A percentile compares a stretch with the other conserved stretches of the same genome.
phyloP scores from a whole-genome alignment of 768 basidiomycete genomes.

The Pleurotus ostreatus region DNA sequence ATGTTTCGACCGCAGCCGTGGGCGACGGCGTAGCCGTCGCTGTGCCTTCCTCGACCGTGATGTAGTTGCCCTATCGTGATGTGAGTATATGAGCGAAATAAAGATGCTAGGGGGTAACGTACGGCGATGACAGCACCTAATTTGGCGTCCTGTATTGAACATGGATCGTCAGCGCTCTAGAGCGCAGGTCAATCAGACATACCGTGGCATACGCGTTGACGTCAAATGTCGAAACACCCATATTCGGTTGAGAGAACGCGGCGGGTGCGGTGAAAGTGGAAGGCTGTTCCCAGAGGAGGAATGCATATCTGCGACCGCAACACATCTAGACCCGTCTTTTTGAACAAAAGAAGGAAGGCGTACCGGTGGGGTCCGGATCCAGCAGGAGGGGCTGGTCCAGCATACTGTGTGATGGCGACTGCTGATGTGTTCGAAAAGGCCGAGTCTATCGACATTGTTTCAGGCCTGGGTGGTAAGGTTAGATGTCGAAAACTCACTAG shows the following conservation, averaged over 20 bases:
- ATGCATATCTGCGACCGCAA: slow-evolving; percentile 49
- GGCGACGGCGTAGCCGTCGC: slow-evolving; percentile 45
- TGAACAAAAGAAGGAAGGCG: slow-evolving; percentile 5
- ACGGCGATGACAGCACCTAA: slow-evolving; percentile 63
- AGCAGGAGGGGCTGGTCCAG: slow-evolving; percentile 65
- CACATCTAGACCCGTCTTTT: background rate
- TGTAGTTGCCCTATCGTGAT: slow-evolving; percentile 54
- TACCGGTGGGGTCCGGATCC: slow-evolving; percentile 76
- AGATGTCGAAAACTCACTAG: slow-evolving; percentile 26
- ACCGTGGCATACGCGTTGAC: slow-evolving; percentile 57
- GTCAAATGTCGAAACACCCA: slow-evolving; percentile 52
- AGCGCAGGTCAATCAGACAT: slow-evolving; percentile 11
- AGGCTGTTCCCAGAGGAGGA: slow-evolving; percentile 65
- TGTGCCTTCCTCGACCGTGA: slow-evolving; percentile 68
- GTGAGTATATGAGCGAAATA: background rate
- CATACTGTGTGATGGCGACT: slow-evolving; percentile 57
- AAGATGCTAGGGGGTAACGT: slow-evolving; percentile 9
- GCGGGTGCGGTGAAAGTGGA: slow-evolving; percentile 56
- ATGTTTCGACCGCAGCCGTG: slow-evolving; percentile 64
- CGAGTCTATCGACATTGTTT: slow-evolving; percentile 18
- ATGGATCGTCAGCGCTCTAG: background rate
- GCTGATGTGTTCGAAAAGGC: slow-evolving; percentile 41
- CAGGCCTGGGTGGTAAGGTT: background rate
- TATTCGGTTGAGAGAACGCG: slow-evolving; percentile 44
- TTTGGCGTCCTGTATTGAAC: slow-evolving; percentile 36